These are phyloP conservation scores for Trebouxia sp. DNA, from an alignment of 139 green algal species.

Conservation along the genomic window DNA sequence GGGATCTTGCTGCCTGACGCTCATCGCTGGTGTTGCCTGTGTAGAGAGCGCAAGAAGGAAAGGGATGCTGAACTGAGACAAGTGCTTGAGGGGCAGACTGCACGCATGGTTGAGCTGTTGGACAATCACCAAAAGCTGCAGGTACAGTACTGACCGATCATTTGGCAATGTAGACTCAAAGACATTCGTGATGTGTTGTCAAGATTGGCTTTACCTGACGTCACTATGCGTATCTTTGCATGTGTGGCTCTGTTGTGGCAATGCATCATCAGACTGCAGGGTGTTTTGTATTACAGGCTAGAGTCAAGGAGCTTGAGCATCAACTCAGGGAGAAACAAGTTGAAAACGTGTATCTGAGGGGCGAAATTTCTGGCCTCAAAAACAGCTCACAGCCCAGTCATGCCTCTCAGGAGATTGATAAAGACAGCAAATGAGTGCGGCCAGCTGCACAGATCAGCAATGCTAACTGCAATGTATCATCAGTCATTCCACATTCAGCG, in stretches of 20 bases:
- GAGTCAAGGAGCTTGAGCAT: conserved; percentile 11
- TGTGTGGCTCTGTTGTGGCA: too few relatives aligned
- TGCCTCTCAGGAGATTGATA: not conserved
- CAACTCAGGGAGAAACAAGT: conserved; percentile 14
- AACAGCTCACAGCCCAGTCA: conserved; percentile 1
- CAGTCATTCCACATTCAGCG: too few relatives aligned
- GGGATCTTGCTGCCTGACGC: too few relatives aligned
- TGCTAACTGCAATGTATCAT: too few relatives aligned
- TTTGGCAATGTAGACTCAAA: too few relatives aligned
- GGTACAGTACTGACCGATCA: not conserved
- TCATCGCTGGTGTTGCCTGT: too few relatives aligned
- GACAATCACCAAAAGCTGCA: conserved; percentile 23
- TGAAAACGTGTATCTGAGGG: conserved; percentile 7
- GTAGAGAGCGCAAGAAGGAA: conserved; percentile 6
- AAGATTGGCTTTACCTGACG: too few relatives aligned
- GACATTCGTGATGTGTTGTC: too few relatives aligned
- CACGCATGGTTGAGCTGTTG: conserved; percentile 9
- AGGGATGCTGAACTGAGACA: conserved; percentile 14
- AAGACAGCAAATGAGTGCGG: not conserved
- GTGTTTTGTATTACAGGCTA: not conserved
- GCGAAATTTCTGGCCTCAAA: not conserved
- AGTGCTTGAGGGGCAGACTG: conserved; percentile 9
- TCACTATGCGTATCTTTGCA: too few relatives aligned
- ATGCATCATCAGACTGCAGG: not conserved
- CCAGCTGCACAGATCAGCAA: too few relatives aligned